phyloP scores from a whole-genome alignment of 495 filamentous ascomycete genomes.

The Gamarada debralockiae region DNA sequence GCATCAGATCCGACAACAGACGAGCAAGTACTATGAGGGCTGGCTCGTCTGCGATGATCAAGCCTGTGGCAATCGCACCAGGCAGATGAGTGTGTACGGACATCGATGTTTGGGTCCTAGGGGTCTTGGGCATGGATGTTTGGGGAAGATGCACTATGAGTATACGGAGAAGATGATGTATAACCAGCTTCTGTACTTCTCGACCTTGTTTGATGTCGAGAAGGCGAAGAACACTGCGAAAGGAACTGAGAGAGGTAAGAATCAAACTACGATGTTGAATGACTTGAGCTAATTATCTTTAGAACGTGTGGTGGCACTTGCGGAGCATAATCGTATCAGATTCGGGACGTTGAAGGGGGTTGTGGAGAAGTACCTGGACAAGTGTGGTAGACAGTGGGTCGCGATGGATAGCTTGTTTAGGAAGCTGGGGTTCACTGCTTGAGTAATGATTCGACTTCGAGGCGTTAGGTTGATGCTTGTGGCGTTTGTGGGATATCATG shows the following conservation, averaged over 20 bases:
- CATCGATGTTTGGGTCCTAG: slow-evolving; percentile 82
- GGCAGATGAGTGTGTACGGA: slow-evolving; percentile 90
- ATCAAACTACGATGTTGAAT: background rate
- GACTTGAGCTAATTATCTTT: slow-evolving; percentile 16
- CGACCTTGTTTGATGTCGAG: slow-evolving; percentile 83
- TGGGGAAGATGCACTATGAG: slow-evolving; percentile 87
- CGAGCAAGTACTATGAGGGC: slow-evolving; percentile 83
- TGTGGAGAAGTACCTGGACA: slow-evolving; percentile 85
- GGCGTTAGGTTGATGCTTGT: background rate
- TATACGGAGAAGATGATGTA: slow-evolving; percentile 85
- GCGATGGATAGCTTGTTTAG: slow-evolving; percentile 89
- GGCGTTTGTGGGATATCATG: slow-evolving; percentile 16
- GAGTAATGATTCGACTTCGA: slow-evolving; percentile 1
- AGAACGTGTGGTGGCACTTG: slow-evolving; percentile 67
- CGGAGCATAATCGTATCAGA: slow-evolving; percentile 70
- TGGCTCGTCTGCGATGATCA: slow-evolving; percentile 90
- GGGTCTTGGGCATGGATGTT: slow-evolving; percentile 75
- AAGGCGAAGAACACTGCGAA: slow-evolving; percentile 57
- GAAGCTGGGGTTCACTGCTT: slow-evolving; percentile 45
- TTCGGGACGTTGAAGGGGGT: slow-evolving; percentile 72
- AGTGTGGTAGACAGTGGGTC: slow-evolving; percentile 93
- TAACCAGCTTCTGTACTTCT: slow-evolving; percentile 90
- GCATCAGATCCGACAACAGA: slow-evolving; percentile 69
- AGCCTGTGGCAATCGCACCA: slow-evolving; percentile 79
- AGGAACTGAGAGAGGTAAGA: slow-evolving; percentile 34